A percentile compares a stretch with the other conserved stretches of the same genome.
phyloP scores from a whole-genome alignment of 371 early-diverging fungal genomes.

The Ecytonucleospora hepatopenaei region DNA sequence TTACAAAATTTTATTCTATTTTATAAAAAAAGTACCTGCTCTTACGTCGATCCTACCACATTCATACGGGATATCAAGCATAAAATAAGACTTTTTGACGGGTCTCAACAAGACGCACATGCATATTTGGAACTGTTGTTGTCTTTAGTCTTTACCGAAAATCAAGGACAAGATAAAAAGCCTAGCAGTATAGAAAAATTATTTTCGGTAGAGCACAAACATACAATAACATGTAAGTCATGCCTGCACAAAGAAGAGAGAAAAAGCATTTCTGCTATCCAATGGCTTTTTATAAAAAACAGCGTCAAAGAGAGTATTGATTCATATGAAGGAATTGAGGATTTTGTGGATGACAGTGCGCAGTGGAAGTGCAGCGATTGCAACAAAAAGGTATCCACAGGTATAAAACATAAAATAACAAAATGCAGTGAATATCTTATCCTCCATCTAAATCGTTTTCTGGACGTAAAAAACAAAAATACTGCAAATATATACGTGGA shows the following conservation, averaged over 20 bases:
- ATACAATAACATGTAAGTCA: constrained; percentile 17
- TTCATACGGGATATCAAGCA: constrained; percentile 23
- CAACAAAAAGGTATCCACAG: constrained; percentile 3
- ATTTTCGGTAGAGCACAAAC: constrained; percentile 21
- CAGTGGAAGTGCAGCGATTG: constrained; percentile 38
- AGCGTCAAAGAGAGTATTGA: constrained; percentile 24
- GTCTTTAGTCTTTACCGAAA: constrained; percentile 28
- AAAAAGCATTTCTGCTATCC: constrained; percentile 4
- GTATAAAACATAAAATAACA: constrained; percentile 18
- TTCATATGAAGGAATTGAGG: constrained; percentile 18
- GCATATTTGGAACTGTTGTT: constrained; percentile 39
- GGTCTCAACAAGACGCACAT: constrained; percentile 49
- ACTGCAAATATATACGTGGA: constrained; percentile 3
- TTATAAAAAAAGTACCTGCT: constrained; percentile 14
- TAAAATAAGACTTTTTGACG: constrained; percentile 46
- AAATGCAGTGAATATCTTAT: constrained; percentile 35
- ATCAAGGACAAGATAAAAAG: constrained; percentile 4
- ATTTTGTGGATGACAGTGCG: constrained; percentile 1
- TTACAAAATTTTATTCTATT: constrained; percentile 40
- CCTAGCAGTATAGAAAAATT: constrained; percentile 16
- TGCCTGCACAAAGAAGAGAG: constrained; percentile 12
- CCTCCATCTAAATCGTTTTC: constrained; percentile 41
- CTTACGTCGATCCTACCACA: constrained; percentile 21
- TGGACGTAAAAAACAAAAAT: constrained; percentile 22
- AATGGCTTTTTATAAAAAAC: constrained; percentile 18